phyloP scores from a whole-genome alignment of 2,329 filamentous ascomycete species.

The Penicillium sp. region DNA sequence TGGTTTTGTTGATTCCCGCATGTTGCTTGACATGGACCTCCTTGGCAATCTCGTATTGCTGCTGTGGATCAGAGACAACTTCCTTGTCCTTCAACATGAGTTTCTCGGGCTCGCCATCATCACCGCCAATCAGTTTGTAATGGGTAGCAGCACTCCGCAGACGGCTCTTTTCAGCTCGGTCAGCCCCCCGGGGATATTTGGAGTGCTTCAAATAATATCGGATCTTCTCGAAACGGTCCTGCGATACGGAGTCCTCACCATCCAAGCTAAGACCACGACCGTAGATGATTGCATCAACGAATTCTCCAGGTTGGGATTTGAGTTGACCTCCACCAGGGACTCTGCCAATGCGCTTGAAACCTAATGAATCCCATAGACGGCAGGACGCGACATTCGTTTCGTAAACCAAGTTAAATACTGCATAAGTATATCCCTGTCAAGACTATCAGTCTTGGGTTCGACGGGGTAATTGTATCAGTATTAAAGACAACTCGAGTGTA shows the following conservation, averaged over 20 bases:
- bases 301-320: constrained; percentile 68
- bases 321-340: constrained; percentile 74
- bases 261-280: constrained; percentile 66
- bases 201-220: constrained; percentile 94
- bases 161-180: constrained; percentile 93
- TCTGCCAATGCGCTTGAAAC: constrained; percentile 88
- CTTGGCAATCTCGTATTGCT: constrained; percentile 87
- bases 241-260: constrained; percentile 81
- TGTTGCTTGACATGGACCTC: constrained; percentile 75
- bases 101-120: constrained; percentile 63
- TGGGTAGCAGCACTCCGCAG: constrained; percentile 91
- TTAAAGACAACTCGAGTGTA: constrained; percentile 12
- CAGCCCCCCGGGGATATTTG: constrained; percentile 89
- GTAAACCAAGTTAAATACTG: constrained; percentile 92
- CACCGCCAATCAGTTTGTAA: constrained; percentile 73
- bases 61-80: constrained; percentile 85
- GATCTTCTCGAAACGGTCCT: constrained; percentile 98
- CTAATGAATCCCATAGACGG: constrained; percentile 87
- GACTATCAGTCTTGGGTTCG: too few relatives aligned
- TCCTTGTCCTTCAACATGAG: constrained; percentile 98
- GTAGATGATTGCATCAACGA: constrained; percentile 77
- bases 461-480: too few relatives aligned
- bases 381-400: constrained; percentile 90
- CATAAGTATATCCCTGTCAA: constrained; percentile 77
- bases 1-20: constrained; percentile 97